Evolutionary conservation across 768 basidiomycete genomes (phyloP).

Genomic region (Suillus occidentalis): DNA sequence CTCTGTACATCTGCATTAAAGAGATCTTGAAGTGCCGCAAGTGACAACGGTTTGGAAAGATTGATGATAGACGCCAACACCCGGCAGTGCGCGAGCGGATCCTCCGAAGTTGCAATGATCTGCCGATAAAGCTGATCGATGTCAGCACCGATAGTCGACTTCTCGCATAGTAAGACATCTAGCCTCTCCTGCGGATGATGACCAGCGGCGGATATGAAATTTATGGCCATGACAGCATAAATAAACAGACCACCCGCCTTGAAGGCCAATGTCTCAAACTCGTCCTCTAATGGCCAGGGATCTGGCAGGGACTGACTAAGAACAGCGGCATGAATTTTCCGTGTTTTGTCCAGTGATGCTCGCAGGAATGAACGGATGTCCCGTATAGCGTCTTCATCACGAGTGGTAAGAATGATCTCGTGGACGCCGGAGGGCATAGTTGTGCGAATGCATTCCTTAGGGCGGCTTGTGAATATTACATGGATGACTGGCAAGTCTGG

Average conservation of each 20-base stretch:
- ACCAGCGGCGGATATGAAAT: neutral
- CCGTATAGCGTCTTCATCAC: conserved; percentile 9
- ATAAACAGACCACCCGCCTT: conserved; percentile 16
- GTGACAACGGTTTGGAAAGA: neutral
- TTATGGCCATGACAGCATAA: conserved; percentile 8
- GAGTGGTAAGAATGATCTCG: neutral
- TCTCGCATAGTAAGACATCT: neutral
- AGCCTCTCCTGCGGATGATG: neutral
- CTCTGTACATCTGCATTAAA: neutral
- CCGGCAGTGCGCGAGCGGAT: neutral
- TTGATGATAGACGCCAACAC: neutral
- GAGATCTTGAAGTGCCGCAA: neutral
- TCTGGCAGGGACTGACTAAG: conserved; percentile 3
- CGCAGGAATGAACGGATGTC: conserved; percentile 17
- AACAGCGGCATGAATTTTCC: neutral
- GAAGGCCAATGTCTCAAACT: conserved; percentile 13
- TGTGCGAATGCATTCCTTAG: neutral
- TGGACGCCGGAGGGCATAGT: conserved; percentile 6
- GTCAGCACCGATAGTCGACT: neutral
- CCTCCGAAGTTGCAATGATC: neutral
- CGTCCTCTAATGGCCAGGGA: conserved; percentile 18
- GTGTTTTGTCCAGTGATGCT: conserved; percentile 14
- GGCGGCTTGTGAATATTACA: neutral
- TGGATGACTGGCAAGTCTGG: neutral
- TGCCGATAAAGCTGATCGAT: neutral